Evolutionary conservation across 805 yeast species (phyloP).

Genomic region (Hemisphaericaspora nanyangensis): DNA sequence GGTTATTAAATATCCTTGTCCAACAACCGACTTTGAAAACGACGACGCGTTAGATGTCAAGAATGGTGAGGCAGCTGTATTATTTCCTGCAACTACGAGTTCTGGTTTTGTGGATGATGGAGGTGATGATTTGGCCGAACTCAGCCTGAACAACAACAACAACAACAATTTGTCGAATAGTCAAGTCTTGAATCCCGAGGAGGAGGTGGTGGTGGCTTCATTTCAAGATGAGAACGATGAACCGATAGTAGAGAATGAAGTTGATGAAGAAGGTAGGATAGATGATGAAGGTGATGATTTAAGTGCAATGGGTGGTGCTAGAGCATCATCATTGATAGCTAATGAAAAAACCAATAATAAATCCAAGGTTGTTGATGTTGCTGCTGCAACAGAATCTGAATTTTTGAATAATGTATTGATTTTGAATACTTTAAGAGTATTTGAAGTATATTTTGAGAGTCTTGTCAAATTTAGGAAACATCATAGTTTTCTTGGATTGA

Average conservation of each 20-base stretch:
- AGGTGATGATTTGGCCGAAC: slow-evolving; percentile 20
- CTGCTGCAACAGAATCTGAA: slow-evolving; percentile 14
- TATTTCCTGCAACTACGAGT: too few species aligned
- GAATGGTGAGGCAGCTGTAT: too few species aligned
- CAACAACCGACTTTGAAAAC: too few species aligned
- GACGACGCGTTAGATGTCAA: too few species aligned
- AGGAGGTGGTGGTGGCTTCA: too few species aligned
- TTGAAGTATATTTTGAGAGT: slow-evolving; percentile 20
- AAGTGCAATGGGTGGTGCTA: slow-evolving; percentile 13
- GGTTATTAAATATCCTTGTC: slow-evolving; percentile 13
- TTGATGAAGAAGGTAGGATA: too few species aligned
- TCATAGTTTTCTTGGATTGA: neutral
- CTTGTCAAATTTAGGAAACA: slow-evolving; percentile 1
- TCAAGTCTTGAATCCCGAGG: neutral
- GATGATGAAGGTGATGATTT: slow-evolving; percentile 21
- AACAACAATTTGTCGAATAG: too few species aligned
- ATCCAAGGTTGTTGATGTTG: neutral
- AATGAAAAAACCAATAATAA: neutral
- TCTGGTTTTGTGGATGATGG: slow-evolving; percentile 15
- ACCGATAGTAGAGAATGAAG: too few species aligned
- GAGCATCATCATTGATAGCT: neutral
- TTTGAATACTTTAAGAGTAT: slow-evolving; percentile 18
- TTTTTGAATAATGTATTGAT: slow-evolving; percentile 19
- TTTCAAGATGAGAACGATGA: too few species aligned
- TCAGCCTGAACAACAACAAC: slow-evolving; percentile 8